Evolutionary conservation across 129 eudicot species (phyloP).

Genomic region (Flaveria sonorensis): DNA sequence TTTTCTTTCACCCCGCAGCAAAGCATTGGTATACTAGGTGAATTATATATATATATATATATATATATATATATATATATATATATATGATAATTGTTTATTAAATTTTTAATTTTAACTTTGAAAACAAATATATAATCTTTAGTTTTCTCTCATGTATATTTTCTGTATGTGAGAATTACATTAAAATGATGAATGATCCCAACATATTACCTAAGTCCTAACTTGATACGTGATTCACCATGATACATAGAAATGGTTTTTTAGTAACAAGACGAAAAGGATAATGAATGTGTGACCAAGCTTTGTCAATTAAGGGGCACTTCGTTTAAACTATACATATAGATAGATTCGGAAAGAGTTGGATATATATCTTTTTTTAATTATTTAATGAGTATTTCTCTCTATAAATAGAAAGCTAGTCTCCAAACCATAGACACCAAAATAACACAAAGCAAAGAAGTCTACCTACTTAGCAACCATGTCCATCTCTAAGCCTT

Average conservation of each 20-base stretch:
- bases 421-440: slow-evolving; percentile 19
- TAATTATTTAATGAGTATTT: slow-evolving; percentile 1
- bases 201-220: neutral
- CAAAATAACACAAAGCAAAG: slow-evolving; percentile 16
- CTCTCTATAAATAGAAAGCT: slow-evolving; percentile 35
- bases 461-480: slow-evolving; percentile 15
- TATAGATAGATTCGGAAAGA: too few species aligned
- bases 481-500: slow-evolving; percentile 42
- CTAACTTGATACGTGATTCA: too few species aligned
- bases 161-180: neutral
- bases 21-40: too few species aligned
- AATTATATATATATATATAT: too few species aligned
- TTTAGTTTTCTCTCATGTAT: neutral
- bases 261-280: neutral
- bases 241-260: neutral
- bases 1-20: too few species aligned
- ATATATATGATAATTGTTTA: neutral
- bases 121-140: neutral
- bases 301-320: slow-evolving; percentile 6
- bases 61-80: too few species aligned
- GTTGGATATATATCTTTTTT: too few species aligned
- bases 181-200: neutral
- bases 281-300: neutral
- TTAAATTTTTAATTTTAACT: neutral
- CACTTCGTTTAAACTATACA: neutral